Conservation (phyloP, 306 rosid species). For the Pyrus communis region DNA sequence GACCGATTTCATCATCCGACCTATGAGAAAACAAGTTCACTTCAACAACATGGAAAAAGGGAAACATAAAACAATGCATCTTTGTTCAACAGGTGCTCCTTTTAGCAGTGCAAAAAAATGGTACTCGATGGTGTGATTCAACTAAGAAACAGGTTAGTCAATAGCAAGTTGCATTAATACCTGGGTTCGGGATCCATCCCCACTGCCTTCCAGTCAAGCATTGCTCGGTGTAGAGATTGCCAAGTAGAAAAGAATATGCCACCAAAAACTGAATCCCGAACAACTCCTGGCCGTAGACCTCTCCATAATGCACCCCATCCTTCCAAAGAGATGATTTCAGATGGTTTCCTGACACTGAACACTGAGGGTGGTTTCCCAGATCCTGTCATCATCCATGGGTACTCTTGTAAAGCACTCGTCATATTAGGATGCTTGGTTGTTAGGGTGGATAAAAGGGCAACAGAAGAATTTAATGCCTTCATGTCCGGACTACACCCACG, state of each 20-base stretch:
- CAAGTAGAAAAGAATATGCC: slow-evolving; percentile 80
- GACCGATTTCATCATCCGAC: slow-evolving; percentile 62
- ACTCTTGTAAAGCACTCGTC: slow-evolving; percentile 52
- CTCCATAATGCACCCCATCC: slow-evolving; percentile 85
- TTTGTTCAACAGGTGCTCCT: no score
- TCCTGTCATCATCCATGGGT: slow-evolving; percentile 96
- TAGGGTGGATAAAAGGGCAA: slow-evolving; percentile 66
- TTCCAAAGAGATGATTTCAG: slow-evolving; percentile 64
- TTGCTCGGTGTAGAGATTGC: slow-evolving; percentile 73
- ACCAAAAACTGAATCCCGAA: slow-evolving; percentile 75
- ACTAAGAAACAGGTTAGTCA: background rate
- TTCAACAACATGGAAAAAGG: background rate
- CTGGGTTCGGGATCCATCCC: slow-evolving; percentile 85
- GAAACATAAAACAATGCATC: background rate
- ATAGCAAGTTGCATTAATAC: slow-evolving; percentile 21
- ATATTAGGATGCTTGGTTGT: slow-evolving; percentile 56
- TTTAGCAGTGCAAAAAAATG: background rate
- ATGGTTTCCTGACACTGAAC: slow-evolving; percentile 49
- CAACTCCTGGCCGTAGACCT: slow-evolving; percentile 74
- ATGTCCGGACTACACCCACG: slow-evolving; percentile 60
- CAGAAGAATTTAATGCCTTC: slow-evolving; percentile 50
- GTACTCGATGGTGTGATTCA: background rate
- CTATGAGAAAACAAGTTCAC: slow-evolving; percentile 38
- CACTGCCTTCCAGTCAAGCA: slow-evolving; percentile 85
- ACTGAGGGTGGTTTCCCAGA: slow-evolving; percentile 78